phyloP scores from a whole-genome alignment of 257 asterid genomes.

The Nicotiana sylvestris region DNA sequence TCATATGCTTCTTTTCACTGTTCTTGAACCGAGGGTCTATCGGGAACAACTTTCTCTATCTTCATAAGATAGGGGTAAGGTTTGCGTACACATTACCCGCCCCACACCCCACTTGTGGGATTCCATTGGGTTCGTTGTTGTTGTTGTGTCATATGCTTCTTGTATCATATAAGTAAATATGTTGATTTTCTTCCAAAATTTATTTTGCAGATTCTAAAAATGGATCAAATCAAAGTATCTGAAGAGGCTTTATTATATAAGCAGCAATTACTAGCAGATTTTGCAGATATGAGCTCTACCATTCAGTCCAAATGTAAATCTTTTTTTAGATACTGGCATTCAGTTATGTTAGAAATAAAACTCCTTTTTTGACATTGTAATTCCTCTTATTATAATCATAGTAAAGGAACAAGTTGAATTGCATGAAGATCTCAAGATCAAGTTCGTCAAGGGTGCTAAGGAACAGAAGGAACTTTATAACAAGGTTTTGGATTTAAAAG shows the following conservation, averaged over 20 bases:
- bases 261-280: constrained; percentile 55
- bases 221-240: constrained; percentile 66
- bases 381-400: constrained; percentile 22
- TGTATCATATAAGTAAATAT: constrained; percentile 3
- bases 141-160: not conserved
- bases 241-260: constrained; percentile 67
- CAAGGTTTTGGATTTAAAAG: constrained; percentile 86
- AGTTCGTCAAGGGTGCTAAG: constrained; percentile 62
- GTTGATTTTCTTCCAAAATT: constrained; percentile 9
- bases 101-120: too few relatives aligned
- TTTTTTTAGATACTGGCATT: not conserved
- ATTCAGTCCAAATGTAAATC: constrained; percentile 60
- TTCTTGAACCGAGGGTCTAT: too few relatives aligned
- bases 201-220: constrained; percentile 63
- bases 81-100: too few relatives aligned
- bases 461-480: constrained; percentile 80
- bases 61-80: too few relatives aligned
- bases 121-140: too few relatives aligned
- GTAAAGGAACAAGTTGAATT: constrained; percentile 52
- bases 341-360: constrained; percentile 1
- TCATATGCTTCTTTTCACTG: not conserved
- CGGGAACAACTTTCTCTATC: too few relatives aligned
- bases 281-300: constrained; percentile 47
- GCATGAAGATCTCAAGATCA: constrained; percentile 64
- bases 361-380: not conserved